phyloP scores from a whole-genome alignment of 768 basidiomycete genomes.

The Guyanaporus albipodus region DNA sequence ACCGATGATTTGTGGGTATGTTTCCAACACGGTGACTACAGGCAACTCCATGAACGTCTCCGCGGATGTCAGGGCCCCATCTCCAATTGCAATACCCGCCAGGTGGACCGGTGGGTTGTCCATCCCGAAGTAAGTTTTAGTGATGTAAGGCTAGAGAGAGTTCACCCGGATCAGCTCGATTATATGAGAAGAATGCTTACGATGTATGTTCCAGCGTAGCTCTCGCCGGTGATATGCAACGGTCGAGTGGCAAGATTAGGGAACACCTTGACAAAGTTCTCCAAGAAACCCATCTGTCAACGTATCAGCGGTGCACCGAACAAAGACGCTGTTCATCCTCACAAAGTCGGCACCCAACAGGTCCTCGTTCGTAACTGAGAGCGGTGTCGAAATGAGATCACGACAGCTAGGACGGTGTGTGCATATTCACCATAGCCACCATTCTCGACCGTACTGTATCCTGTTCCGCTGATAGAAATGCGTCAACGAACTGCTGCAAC shows the following conservation, averaged over 20 bases:
- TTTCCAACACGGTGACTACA: slow-evolving; percentile 58
- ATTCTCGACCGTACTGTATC: slow-evolving; percentile 58
- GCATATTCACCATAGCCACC: slow-evolving; percentile 48
- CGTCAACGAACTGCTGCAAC: neutral
- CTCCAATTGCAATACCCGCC: slow-evolving; percentile 63
- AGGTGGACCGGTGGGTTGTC: slow-evolving; percentile 62
- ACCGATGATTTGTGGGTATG: slow-evolving; percentile 70
- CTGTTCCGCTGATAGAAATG: slow-evolving; percentile 45
- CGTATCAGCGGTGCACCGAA: neutral
- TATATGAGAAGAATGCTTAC: slow-evolving; percentile 39
- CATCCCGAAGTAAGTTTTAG: slow-evolving; percentile 62
- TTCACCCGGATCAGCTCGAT: neutral
- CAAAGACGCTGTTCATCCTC: slow-evolving; percentile 15
- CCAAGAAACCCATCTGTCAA: slow-evolving; percentile 61
- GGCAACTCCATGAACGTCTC: slow-evolving; percentile 50
- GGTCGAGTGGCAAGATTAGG: slow-evolving; percentile 63
- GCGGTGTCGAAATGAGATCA: neutral
- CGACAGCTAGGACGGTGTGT: neutral
- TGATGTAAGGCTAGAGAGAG: slow-evolving; percentile 62
- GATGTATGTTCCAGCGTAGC: slow-evolving; percentile 69
- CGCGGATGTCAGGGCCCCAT: slow-evolving; percentile 51
- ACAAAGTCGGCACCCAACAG: slow-evolving; percentile 51
- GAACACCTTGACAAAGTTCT: slow-evolving; percentile 70
- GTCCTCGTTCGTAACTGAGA: slow-evolving; percentile 54
- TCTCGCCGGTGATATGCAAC: slow-evolving; percentile 67